Percentiles rank a stretch among this genome's conserved stretches.
Evolutionary conservation across 1,284 basidiomycete genomes (phyloP).

Genomic region (Microbotryomycetes sp.): DNA sequence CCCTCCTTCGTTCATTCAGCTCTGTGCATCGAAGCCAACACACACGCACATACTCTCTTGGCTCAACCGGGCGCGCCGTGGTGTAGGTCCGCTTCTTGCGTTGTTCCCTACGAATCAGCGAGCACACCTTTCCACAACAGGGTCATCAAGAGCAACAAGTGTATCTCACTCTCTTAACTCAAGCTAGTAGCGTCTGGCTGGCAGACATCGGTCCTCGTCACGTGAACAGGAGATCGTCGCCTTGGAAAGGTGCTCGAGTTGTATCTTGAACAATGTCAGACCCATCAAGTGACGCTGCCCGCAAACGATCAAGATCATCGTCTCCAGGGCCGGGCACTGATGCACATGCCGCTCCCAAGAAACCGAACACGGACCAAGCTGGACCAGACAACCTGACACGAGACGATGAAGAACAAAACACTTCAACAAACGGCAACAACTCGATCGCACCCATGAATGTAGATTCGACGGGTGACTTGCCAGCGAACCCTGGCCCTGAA

Average conservation of each 20-base stretch:
- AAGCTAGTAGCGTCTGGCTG: no score
- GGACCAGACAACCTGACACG: slow-evolving; percentile 20
- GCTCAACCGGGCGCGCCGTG: no score
- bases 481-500: slow-evolving; percentile 16
- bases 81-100: neutral
- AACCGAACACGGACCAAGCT: slow-evolving; percentile 24
- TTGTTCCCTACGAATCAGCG: no score
- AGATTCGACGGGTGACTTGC: slow-evolving; percentile 25
- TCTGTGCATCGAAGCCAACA: no score
- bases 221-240: no score
- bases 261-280: no score
- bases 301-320: slow-evolving; percentile 32
- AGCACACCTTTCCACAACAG: neutral
- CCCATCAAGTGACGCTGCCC: slow-evolving; percentile 20
- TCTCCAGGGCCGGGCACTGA: slow-evolving; percentile 23
- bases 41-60: no score
- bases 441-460: slow-evolving; percentile 23
- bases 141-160: neutral
- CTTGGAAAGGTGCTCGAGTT: no score
- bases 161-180: no score
- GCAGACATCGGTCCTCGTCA: no score
- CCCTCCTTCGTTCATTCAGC: no score
- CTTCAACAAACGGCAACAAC: neutral
- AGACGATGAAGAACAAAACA: slow-evolving; percentile 17
- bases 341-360: slow-evolving; percentile 16